Base-by-base conservation (phyloP, 1,284 basidiomycete genomes). In the Apiotrichum montevideense region DNA sequence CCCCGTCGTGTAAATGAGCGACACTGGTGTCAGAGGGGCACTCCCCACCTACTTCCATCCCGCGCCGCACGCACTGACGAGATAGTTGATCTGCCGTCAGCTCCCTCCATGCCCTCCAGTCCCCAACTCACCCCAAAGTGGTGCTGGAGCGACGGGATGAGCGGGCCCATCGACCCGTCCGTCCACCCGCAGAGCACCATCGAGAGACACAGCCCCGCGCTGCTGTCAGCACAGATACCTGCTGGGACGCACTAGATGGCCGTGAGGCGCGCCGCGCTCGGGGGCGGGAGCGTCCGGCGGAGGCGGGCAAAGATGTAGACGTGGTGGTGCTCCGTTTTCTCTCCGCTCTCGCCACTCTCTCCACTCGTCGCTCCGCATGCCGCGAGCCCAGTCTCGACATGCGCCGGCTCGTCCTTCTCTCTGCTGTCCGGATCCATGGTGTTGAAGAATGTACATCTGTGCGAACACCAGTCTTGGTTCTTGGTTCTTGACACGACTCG, bases 181-280 rank as follows among this genome's bases (percentile, higher is more conserved):
- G 58, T 59, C 62, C 62, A 63, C 2, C 62, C 62, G 15, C 55
- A 56, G 9, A 63, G 51, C 3, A 59, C 10, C 62, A 63, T 63
- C 15, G 54, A 54, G 6, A 58, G 21, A 15, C 47, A 50, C 42
- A 63, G 35, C 14, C 55, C 56, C 21, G 35, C 49, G n/a, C 61
- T 62, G 53, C 14, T 5, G 37, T 54, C 37, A 51, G 54, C 6
- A 5, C 1, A 14, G 6, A 6, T 5, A 4, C 6, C 13, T n/a
- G 13, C n/a, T 9, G 21, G 21, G 3, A 43, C 55, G 8, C 21
- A 57, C 47, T 13, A 15, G 15, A 58, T 51, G 33, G 32, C 32
- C 2, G 21, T 15, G 4, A 45, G 35, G 7, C 56, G 42, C 11
- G n/a, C 4, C 11, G n/a, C 10, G 3, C 41, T 43, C 6, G 56